Conservation (phyloP, 345 rosid genomes). For the Dipteronia dyeriana region DNA sequence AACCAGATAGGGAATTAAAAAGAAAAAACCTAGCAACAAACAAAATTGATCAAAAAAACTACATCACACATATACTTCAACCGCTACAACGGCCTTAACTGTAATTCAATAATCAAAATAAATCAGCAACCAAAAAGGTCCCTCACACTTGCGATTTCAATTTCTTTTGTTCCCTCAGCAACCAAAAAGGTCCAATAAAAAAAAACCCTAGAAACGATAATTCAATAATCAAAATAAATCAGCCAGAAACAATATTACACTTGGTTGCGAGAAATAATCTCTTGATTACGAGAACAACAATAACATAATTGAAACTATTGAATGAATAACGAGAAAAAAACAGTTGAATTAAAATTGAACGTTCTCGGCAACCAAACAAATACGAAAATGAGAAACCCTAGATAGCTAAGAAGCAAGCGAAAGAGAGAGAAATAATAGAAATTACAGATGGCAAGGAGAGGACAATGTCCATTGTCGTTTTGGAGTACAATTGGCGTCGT, state of each 20-base stretch:
- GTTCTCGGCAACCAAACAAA: conserved; percentile 8
- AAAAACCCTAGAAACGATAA: conserved; percentile 11
- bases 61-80: background rate
- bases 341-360: background rate
- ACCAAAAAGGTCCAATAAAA: background rate
- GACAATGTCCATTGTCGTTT: conserved; percentile 98
- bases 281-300: background rate
- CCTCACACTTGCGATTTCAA: too few relatives aligned
- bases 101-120: too few relatives aligned
- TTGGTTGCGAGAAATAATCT: background rate
- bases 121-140: too few relatives aligned
- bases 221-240: background rate
- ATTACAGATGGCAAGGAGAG: conserved; percentile 94
- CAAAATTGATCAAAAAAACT: background rate
- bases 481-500: conserved; percentile 88
- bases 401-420: background rate
- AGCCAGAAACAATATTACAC: background rate
- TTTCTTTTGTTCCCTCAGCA: too few relatives aligned
- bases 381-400: conserved; percentile 28
- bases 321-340: background rate
- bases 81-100: background rate
- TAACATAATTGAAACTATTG: background rate
- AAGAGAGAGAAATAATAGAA: conserved; percentile 6
- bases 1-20: background rate
- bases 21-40: conserved; percentile 2